Base-by-base conservation (phyloP, 768 basidiomycete species). In the Hygrophoropsis aurantiaca region DNA sequence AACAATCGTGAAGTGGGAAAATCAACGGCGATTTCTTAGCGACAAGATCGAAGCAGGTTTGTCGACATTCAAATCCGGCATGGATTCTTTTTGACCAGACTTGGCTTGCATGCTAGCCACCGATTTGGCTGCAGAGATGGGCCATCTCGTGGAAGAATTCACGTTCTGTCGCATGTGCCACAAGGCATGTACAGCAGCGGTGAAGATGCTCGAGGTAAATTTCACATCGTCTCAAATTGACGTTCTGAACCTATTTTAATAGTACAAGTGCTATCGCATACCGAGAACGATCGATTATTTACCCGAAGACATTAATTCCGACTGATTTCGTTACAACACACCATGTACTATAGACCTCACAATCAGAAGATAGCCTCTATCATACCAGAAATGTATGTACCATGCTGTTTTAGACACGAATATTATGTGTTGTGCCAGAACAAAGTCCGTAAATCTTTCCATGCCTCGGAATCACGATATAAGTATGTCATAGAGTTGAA, bases 401-500 rank as follows among this genome's bases (percentile, higher is more conserved):
- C 45, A 23, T 27, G 15, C 33, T 26, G 27, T 24, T n/a, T 21
- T 15, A 30, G 13, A 30, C 27, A 30, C 27, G 7, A 30, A 30
- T 30, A 39, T 50, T 44, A 94, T 61, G 77, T 85, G 68, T 97
- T 95, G 58, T 91, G 87, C 94, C 94, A 97, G 42, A 97, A 67
- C 41, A 98, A 69, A 41, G 92, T 97, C 69, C 76, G 82, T 36
- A 97, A 69, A 58, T 81, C 75, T 40, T 74, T 80, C 94, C 94
- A 98, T 35, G 72, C 68, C 51, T 98, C 90, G 16, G 92, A 94
- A 65, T 98, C 93, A 32, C 84, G 82, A 71, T 98, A 99, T 32
- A 99, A 76, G 67, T 98, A 99, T 47, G 78, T 81, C 94, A 97
- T 97, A 15, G 88, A 90, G 71, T 82, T 90, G 74, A 92, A 93